Evolutionary conservation across 2,329 filamentous ascomycete genomes (phyloP).

Genomic region (Zymoseptoria tritici): DNA sequence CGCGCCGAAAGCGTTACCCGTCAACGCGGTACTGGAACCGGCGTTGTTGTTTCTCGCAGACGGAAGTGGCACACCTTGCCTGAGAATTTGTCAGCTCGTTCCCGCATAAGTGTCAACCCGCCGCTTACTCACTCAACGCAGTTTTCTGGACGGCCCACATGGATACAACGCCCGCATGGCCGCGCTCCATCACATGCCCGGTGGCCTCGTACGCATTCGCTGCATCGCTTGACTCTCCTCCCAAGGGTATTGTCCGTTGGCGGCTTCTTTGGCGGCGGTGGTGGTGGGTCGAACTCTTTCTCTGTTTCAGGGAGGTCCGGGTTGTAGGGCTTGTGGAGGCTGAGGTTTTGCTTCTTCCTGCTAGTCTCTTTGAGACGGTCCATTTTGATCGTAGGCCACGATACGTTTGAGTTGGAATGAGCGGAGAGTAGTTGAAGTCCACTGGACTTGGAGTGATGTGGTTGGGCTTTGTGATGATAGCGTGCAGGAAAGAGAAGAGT

Average conservation of each 20-base stretch:
- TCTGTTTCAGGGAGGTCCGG: neutral
- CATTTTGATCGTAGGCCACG: too few species aligned
- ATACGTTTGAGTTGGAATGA: too few species aligned
- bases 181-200: neutral
- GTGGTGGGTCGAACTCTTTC: neutral
- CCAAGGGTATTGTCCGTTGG: neutral
- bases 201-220: neutral
- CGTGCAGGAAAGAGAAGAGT: too few species aligned
- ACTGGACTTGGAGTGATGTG: too few species aligned
- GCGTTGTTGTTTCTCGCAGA: neutral
- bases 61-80: neutral
- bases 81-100: neutral
- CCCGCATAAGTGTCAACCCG: too few species aligned
- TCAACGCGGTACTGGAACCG: too few species aligned
- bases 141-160: neutral
- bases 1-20: too few species aligned
- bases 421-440: too few species aligned
- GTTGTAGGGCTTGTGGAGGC: too few species aligned
- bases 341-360: too few species aligned
- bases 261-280: neutral
- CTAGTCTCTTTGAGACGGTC: too few species aligned
- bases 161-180: neutral
- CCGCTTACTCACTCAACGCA: neutral
- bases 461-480: too few species aligned
- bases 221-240: neutral